Evolutionary conservation across 1,284 basidiomycete genomes (phyloP).

Genomic region (Takashimella koratensis): DNA sequence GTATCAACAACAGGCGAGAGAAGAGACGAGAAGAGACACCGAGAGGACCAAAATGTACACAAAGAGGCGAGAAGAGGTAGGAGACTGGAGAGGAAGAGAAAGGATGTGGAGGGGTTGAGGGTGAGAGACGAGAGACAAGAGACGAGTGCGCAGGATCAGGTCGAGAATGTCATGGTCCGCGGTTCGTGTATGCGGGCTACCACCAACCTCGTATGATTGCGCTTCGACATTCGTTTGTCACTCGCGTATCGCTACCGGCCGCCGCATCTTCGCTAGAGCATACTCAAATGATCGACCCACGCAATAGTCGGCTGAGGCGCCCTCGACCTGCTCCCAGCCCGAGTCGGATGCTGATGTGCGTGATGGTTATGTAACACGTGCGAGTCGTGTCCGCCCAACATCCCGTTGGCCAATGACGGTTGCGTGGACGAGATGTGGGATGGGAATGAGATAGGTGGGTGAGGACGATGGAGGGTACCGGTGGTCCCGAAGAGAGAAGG

Average conservation of each 20-base stretch:
- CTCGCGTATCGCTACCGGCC: too few relatives aligned
- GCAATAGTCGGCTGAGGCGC: neutral
- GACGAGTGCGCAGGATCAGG: too few relatives aligned
- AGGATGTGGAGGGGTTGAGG: neutral
- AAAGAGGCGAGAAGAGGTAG: neutral
- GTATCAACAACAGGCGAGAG: neutral
- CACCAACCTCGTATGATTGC: too few relatives aligned
- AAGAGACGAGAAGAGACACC: neutral
- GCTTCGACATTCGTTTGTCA: neutral
- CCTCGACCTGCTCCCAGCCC: neutral
- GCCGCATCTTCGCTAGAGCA: too few relatives aligned
- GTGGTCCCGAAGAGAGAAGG: neutral
- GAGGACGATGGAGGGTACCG: neutral
- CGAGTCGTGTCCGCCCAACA: too few relatives aligned
- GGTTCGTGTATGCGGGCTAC: too few relatives aligned
- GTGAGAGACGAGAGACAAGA: too few relatives aligned
- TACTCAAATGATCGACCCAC: neutral
- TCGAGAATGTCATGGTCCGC: too few relatives aligned
- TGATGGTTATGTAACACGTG: neutral
- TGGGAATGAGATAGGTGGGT: neutral
- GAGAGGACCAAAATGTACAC: neutral
- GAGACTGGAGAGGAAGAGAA: neutral
- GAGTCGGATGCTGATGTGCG: neutral
- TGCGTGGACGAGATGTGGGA: too few relatives aligned
- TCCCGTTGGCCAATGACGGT: too few relatives aligned